These are phyloP conservation scores for Phytophthora colocasiae DNA, from an alignment of 352 stramenopile species.

Conservation along the genomic window DNA sequence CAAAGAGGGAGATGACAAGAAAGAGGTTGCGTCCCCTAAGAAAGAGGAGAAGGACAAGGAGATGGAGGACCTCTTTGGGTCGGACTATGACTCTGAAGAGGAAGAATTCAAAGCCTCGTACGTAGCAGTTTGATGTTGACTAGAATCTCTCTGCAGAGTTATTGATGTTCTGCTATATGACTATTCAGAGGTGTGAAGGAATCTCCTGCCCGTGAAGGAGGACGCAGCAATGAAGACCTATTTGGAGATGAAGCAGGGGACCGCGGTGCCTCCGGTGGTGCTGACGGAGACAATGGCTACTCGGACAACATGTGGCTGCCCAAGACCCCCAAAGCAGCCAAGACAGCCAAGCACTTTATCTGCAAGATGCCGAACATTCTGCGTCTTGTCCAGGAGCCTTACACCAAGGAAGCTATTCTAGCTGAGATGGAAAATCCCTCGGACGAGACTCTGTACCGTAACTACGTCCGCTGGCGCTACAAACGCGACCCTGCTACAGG, in stretches of 20 bases:
- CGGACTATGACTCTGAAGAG: slow-evolving; percentile 90
- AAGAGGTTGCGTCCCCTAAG: slow-evolving; percentile 28
- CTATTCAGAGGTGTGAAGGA: slow-evolving; percentile 80
- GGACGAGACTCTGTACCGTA: slow-evolving; percentile 87
- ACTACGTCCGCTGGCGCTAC: slow-evolving; percentile 88
- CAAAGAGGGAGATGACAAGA: slow-evolving; percentile 30
- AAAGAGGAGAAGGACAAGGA: slow-evolving; percentile 78
- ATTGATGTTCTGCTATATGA: slow-evolving; percentile 18
- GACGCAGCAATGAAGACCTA: slow-evolving; percentile 53
- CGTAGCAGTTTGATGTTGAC: slow-evolving; percentile 3
- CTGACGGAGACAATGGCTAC: slow-evolving; percentile 42
- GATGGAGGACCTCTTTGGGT: slow-evolving; percentile 91
- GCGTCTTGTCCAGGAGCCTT: slow-evolving; percentile 77
- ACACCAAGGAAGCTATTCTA: slow-evolving; percentile 76
- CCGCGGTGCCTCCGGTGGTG: slow-evolving; percentile 23
- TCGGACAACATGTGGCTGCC: slow-evolving; percentile 78
- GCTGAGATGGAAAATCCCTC: slow-evolving; percentile 87
- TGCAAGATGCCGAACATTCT: slow-evolving; percentile 90
- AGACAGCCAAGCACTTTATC: slow-evolving; percentile 70
- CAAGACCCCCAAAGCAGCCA: slow-evolving; percentile 74
- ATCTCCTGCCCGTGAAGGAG: slow-evolving; percentile 71
- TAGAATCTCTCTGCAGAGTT: not conserved
- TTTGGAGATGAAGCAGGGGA: slow-evolving; percentile 54
- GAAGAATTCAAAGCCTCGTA: slow-evolving; percentile 91
- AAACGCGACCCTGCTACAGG: slow-evolving; percentile 65